Evolutionary conservation across 108 stramenopile species (phyloP).

Genomic region (Nitzschia sp.): DNA sequence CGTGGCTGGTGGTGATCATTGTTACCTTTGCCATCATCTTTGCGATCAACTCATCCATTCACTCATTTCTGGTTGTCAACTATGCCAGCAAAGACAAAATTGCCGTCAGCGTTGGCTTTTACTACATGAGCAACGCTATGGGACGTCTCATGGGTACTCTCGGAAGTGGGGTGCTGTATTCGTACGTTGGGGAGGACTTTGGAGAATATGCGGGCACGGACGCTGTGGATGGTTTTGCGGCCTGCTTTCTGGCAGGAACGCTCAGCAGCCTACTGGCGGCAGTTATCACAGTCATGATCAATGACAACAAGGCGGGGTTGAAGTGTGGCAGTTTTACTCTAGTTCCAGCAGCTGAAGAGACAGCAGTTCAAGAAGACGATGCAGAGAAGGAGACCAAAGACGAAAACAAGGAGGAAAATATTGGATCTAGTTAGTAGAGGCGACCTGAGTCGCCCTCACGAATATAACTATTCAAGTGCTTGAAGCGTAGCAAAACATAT

Average conservation of each 20-base stretch:
- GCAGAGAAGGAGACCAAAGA: conserved; percentile 7
- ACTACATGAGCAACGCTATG: conserved; percentile 96
- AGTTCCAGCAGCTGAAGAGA: conserved; percentile 16
- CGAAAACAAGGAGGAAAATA: not conserved
- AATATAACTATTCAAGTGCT: no score
- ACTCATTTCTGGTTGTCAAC: conserved; percentile 93
- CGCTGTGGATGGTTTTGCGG: conserved; percentile 73
- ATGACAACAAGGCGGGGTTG: conserved; percentile 74
- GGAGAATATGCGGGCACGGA: conserved; percentile 67
- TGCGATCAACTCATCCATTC: conserved; percentile 93
- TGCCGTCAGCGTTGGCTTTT: conserved; percentile 91
- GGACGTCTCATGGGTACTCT: conserved; percentile 90
- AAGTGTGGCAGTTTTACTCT: conserved; percentile 69
- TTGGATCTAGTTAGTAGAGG: not conserved
- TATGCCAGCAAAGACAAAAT: conserved; percentile 91
- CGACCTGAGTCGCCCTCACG: no score
- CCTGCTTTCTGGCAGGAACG: conserved; percentile 86
- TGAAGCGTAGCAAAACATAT: no score
- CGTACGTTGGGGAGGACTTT: conserved; percentile 77
- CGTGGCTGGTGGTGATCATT: conserved; percentile 68
- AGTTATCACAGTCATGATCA: conserved; percentile 68
- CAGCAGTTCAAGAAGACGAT: conserved; percentile 2
- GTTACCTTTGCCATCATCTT: conserved; percentile 89
- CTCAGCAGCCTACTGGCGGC: conserved; percentile 75
- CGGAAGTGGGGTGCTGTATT: conserved; percentile 88